These are phyloP conservation scores for Calendula officinalis DNA, from an alignment of 129 eudicot species.

Conservation along the genomic window DNA sequence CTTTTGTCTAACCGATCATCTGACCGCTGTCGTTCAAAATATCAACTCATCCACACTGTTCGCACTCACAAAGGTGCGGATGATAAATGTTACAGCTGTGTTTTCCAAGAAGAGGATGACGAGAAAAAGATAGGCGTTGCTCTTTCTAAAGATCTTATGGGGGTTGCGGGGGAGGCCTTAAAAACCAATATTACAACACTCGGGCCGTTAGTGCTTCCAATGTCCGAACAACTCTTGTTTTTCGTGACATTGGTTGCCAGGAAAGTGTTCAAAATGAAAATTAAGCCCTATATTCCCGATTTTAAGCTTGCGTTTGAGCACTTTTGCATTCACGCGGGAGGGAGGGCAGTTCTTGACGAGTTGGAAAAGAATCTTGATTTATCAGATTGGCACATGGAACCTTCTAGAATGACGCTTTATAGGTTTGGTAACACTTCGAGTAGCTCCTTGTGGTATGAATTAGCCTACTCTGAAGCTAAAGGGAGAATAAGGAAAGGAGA, in stretches of 20 bases:
- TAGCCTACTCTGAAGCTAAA: slow-evolving; percentile 67
- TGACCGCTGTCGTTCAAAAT: slow-evolving; percentile 35
- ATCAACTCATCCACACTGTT: slow-evolving; percentile 42
- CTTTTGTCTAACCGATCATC: slow-evolving; percentile 47
- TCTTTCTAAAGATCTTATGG: slow-evolving; percentile 58
- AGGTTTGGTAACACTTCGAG: slow-evolving; percentile 78
- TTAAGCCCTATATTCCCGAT: slow-evolving; percentile 65
- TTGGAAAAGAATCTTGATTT: slow-evolving; percentile 63
- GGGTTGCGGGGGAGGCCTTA: slow-evolving; percentile 65
- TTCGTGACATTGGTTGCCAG: slow-evolving; percentile 49
- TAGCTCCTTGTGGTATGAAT: slow-evolving; percentile 67
- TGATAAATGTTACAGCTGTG: slow-evolving; percentile 34
- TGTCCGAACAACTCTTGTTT: slow-evolving; percentile 68
- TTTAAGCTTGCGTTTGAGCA: slow-evolving; percentile 74
- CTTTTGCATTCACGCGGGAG: slow-evolving; percentile 68
- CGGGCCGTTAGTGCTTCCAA: slow-evolving; percentile 65
- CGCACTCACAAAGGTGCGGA: slow-evolving; percentile 39
- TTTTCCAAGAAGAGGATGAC: slow-evolving; percentile 38
- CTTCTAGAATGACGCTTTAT: slow-evolving; percentile 69
- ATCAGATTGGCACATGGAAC: slow-evolving; percentile 67
- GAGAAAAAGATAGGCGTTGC: slow-evolving; percentile 49
- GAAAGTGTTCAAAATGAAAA: slow-evolving; percentile 56
- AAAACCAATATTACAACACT: slow-evolving; percentile 63
- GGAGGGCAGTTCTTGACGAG: slow-evolving; percentile 67
- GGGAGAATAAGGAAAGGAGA: slow-evolving; percentile 62